phyloP scores from a whole-genome alignment of 257 asterid species.

The Fraxinus excelsior region DNA sequence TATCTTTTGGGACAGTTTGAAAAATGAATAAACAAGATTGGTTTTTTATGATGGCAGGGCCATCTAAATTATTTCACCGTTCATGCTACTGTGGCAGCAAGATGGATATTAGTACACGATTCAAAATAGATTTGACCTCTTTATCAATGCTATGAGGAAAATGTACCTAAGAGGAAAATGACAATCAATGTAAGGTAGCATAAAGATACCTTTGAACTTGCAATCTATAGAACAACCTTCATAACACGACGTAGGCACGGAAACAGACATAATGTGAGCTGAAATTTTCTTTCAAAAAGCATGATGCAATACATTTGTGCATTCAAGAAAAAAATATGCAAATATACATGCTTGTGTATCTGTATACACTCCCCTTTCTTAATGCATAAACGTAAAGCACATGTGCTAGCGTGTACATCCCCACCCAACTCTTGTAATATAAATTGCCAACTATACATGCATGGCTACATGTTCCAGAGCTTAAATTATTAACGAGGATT shows the following conservation, averaged over 20 bases:
- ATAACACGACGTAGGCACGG: not conserved
- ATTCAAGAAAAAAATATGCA: too few species aligned
- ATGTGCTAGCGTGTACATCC: not conserved
- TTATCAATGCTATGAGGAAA: not conserved
- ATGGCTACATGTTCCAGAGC: not conserved
- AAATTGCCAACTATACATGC: not conserved
- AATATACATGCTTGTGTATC: not conserved
- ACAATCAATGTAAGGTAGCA: not conserved
- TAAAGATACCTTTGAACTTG: not conserved
- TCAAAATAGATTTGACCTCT: not conserved
- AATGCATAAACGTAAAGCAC: too few species aligned
- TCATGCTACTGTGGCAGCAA: not conserved
- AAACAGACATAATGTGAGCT: not conserved
- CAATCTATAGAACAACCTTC: not conserved
- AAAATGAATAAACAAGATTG: not conserved
- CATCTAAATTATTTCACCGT: not conserved
- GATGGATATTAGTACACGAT: not conserved
- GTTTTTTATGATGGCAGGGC: not conserved
- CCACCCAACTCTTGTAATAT: too few species aligned
- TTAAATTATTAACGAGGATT: not conserved
- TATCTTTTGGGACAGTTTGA: not conserved
- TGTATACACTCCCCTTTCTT: not conserved
- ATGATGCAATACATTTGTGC: not conserved
- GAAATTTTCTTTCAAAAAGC: too few species aligned
- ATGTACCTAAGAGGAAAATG: not conserved